A percentile compares a stretch with the other conserved stretches of the same genome.
Evolutionary conservation across 352 stramenopile species (phyloP).

Genomic region (Aphanomyces astaci): DNA sequence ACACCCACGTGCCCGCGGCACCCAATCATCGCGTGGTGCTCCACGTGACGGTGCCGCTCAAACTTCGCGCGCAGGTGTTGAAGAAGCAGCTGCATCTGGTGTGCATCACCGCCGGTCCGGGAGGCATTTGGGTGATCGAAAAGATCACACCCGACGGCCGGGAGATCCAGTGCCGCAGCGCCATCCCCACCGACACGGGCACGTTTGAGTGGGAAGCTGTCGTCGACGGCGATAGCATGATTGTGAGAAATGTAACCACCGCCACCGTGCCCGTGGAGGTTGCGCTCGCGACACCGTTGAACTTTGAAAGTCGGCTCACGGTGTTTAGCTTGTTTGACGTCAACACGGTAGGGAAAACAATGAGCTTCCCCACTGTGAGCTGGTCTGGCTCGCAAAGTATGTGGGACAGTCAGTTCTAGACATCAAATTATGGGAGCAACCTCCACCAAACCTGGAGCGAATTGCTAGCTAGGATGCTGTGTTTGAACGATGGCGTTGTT

Average conservation of each 20-base stretch:
- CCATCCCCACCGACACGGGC: background rate
- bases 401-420: too few species aligned
- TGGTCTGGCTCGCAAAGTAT: too few species aligned
- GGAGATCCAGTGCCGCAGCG: slow-evolving; percentile 2
- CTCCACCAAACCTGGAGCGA: too few species aligned
- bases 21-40: background rate
- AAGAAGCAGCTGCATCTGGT: background rate
- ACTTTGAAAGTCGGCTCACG: background rate
- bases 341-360: slow-evolving; percentile 1
- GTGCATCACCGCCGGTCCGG: background rate
- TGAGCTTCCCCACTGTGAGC: too few species aligned
- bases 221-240: background rate
- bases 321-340: slow-evolving; percentile 4
- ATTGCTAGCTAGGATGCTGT: too few species aligned
- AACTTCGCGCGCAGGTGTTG: background rate
- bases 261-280: background rate
- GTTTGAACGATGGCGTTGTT: too few species aligned
- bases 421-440: too few species aligned
- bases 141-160: background rate
- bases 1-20: background rate
- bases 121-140: background rate
- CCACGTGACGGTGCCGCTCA: background rate
- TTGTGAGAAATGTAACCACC: background rate
- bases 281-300: background rate
- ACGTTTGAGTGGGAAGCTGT: background rate